Percentiles rank a stretch among this genome's conserved stretches.
These are phyloP conservation scores for Suillus alpinus DNA, from an alignment of 768 basidiomycete genomes.

Conservation along the genomic window DNA sequence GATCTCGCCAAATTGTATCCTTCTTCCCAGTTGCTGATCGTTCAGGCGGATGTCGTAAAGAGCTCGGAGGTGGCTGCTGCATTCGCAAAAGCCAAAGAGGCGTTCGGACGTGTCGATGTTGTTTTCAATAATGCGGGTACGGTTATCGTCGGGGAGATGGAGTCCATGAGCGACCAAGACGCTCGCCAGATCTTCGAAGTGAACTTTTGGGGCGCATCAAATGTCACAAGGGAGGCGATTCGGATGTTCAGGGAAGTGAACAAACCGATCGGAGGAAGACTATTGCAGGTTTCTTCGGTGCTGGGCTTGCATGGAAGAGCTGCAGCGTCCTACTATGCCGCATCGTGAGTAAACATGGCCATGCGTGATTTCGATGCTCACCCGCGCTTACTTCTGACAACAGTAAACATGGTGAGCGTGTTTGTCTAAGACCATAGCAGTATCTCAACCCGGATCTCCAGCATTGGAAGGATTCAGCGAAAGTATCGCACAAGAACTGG, in stretches of 20 bases:
- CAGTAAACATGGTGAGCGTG: constrained; percentile 7
- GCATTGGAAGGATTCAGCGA: constrained; percentile 30
- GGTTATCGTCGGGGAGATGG: constrained; percentile 29
- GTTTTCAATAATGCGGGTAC: constrained; percentile 39
- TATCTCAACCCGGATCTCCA: not conserved
- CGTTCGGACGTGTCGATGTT: constrained; percentile 35
- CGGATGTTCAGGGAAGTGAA: constrained; percentile 36
- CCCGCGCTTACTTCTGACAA: not conserved
- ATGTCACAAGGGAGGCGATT: constrained; percentile 32
- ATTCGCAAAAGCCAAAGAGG: constrained; percentile 26
- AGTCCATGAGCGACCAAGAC: constrained; percentile 28
- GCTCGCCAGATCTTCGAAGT: constrained; percentile 38
- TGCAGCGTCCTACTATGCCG: constrained; percentile 21
- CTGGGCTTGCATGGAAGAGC: constrained; percentile 14
- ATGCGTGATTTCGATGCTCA: not conserved
- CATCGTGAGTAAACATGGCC: constrained; percentile 17
- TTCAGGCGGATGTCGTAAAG: constrained; percentile 32
- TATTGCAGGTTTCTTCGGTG: constrained; percentile 34
- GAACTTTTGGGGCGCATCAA: constrained; percentile 31
- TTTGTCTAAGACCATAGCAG: not conserved
- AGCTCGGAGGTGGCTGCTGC: constrained; percentile 22
- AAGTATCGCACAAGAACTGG: constrained; percentile 19
- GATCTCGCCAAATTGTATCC: constrained; percentile 18
- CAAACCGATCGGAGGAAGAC: constrained; percentile 30
- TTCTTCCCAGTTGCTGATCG: constrained; percentile 15